These are phyloP conservation scores for Filobasidium wieringae DNA, from an alignment of 768 basidiomycete species.

Conservation along the genomic window DNA sequence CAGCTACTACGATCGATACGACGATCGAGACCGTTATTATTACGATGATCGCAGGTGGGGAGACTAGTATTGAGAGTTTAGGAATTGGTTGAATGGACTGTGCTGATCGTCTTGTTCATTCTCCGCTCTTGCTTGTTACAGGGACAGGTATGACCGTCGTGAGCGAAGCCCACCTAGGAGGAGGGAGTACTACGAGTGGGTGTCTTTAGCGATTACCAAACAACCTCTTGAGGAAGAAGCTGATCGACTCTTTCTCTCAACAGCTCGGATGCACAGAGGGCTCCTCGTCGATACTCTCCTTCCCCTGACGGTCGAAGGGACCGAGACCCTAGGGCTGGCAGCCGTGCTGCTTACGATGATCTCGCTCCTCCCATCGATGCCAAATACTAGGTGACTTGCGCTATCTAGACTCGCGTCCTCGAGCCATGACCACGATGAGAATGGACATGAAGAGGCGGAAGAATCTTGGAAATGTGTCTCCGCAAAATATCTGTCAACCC, in stretches of 20 bases:
- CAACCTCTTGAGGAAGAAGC: not conserved
- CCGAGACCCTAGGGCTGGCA: slow-evolving; percentile 25
- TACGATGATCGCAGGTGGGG: slow-evolving; percentile 8
- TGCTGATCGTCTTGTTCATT: not conserved
- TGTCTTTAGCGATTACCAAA: not conserved
- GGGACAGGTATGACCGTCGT: slow-evolving; percentile 6
- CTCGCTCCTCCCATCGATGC: slow-evolving; percentile 21
- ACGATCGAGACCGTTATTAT: not conserved
- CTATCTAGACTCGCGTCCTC: no score
- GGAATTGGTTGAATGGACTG: not conserved
- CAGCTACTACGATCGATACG: slow-evolving; percentile 15
- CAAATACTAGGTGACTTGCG: slow-evolving; percentile 31
- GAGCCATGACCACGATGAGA: no score
- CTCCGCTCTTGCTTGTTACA: not conserved
- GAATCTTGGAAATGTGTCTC: no score
- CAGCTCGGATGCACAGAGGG: slow-evolving; percentile 1
- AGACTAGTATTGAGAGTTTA: not conserved
- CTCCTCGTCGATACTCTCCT: slow-evolving; percentile 25
- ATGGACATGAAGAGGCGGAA: no score
- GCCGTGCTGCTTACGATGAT: slow-evolving; percentile 26
- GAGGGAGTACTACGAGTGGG: slow-evolving; percentile 28
- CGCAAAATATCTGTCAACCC: no score
- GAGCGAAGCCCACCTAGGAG: slow-evolving; percentile 18
- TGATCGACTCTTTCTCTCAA: not conserved
- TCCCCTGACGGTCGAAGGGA: slow-evolving; percentile 18